Evolutionary conservation across 2,329 filamentous ascomycete genomes (phyloP).

Genomic region (Penicillium sclerotiorum): DNA sequence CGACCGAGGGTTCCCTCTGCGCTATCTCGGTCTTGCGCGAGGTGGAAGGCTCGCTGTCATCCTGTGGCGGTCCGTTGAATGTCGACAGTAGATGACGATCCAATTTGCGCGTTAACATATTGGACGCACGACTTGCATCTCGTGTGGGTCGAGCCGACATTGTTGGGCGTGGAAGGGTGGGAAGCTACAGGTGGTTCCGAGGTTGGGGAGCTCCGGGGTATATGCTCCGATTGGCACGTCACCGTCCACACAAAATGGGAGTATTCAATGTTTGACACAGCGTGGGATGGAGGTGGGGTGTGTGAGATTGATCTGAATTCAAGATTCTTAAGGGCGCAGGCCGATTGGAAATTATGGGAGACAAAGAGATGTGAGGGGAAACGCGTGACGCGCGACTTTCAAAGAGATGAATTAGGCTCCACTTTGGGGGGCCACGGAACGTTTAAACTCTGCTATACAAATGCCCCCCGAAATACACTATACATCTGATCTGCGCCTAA

Average conservation of each 20-base stretch:
- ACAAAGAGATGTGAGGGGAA: constrained; percentile 12
- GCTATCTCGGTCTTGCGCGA: neutral
- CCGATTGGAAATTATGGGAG: neutral
- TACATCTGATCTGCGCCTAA: neutral
- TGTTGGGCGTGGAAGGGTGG: neutral
- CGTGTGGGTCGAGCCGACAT: constrained; percentile 26
- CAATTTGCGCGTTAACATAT: constrained; percentile 24
- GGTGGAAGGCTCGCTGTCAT: neutral
- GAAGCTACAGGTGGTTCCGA: neutral
- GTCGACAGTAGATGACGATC: constrained; percentile 27
- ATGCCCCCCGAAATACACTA: constrained; percentile 11
- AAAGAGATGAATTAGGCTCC: constrained; percentile 6
- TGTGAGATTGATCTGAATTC: neutral
- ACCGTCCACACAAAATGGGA: neutral
- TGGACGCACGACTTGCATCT: constrained; percentile 32
- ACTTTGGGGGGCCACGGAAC: constrained; percentile 2
- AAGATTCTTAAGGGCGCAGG: neutral
- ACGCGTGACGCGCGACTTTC: constrained; percentile 27
- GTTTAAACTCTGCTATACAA: constrained; percentile 13
- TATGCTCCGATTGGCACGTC: constrained; percentile 5
- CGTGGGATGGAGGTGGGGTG: neutral
- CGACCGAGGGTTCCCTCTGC: constrained; percentile 30
- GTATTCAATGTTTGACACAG: neutral
- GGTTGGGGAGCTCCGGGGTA: neutral
- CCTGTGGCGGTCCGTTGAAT: constrained; percentile 15